phyloP scores from a whole-genome alignment of 1,284 basidiomycete species.

The Porogramme epimiltina region DNA sequence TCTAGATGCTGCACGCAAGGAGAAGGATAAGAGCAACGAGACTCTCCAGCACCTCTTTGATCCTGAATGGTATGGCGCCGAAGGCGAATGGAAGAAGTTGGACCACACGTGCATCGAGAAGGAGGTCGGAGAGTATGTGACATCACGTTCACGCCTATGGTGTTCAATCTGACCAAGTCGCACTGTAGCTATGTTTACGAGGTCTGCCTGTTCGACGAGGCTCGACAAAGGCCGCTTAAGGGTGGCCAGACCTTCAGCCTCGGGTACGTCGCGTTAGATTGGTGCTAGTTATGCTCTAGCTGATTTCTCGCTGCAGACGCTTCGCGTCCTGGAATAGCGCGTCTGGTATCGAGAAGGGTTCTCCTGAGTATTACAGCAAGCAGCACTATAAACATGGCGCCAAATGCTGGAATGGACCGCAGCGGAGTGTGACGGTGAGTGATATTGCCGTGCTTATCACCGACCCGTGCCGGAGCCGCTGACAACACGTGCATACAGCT shows the following conservation, averaged over 20 bases:
- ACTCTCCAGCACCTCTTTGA: constrained; percentile 68
- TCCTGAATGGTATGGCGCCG: constrained; percentile 69
- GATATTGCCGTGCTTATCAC: background rate
- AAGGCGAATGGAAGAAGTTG: constrained; percentile 96
- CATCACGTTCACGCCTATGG: background rate
- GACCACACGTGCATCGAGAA: constrained; percentile 82
- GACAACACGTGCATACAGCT: constrained; percentile 52
- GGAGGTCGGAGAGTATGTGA: constrained; percentile 84
- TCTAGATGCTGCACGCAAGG: constrained; percentile 47
- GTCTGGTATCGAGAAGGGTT: constrained; percentile 54
- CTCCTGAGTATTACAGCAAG: constrained; percentile 76
- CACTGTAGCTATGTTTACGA: constrained; percentile 90
- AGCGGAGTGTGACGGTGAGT: constrained; percentile 76
- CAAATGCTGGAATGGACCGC: constrained; percentile 97
- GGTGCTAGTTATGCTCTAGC: too few relatives aligned
- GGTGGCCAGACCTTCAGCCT: constrained; percentile 82
- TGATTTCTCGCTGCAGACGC: too few relatives aligned
- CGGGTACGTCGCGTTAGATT: constrained; percentile 63
- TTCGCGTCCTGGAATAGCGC: constrained; percentile 79
- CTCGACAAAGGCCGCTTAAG: constrained; percentile 86
- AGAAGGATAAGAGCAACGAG: constrained; percentile 50
- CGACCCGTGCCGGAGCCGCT: background rate
- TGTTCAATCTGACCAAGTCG: background rate
- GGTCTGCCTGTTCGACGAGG: constrained; percentile 91
- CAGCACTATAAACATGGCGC: constrained; percentile 84